Evolutionary conservation across 2,329 filamentous ascomycete species (phyloP).

Genomic region (Diplocarpon mali): DNA sequence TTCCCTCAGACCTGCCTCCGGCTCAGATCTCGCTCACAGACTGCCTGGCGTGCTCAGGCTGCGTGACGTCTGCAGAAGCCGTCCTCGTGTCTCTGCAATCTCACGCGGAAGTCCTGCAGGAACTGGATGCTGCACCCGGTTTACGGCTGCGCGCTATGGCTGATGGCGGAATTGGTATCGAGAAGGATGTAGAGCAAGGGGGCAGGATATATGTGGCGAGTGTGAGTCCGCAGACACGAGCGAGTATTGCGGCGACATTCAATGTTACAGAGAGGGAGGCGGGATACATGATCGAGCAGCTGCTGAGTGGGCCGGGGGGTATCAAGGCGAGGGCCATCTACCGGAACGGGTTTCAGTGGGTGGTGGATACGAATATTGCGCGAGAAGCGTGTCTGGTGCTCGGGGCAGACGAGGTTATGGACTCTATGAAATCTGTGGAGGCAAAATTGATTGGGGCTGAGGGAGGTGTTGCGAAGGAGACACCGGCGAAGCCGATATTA

Average conservation of each 20-base stretch:
- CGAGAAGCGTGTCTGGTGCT: constrained; percentile 75
- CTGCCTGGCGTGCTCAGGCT: constrained; percentile 93
- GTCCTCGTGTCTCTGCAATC: constrained; percentile 93
- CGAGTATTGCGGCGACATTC: constrained; percentile 78
- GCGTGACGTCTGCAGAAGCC: constrained; percentile 93
- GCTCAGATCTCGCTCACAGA: constrained; percentile 94
- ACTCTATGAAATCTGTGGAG: constrained; percentile 22
- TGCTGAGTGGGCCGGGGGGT: constrained; percentile 61
- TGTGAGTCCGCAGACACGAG: constrained; percentile 82
- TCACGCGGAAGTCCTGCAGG: constrained; percentile 78
- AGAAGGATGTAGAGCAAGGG: constrained; percentile 43
- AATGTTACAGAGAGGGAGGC: constrained; percentile 63
- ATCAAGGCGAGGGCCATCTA: constrained; percentile 59
- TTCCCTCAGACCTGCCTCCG: constrained; percentile 47
- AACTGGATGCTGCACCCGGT: constrained; percentile 57
- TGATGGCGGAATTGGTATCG: constrained; percentile 31
- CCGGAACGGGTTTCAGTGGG: constrained; percentile 74
- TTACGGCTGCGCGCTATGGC: constrained; percentile 19
- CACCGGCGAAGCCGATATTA: constrained; percentile 49
- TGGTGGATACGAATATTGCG: constrained; percentile 79
- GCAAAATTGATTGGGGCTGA: constrained; percentile 2
- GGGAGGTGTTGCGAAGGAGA: constrained; percentile 3
- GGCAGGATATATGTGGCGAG: constrained; percentile 84
- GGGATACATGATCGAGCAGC: constrained; percentile 70
- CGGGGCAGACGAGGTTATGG: constrained; percentile 59